phyloP scores from a whole-genome alignment of 2,329 filamentous ascomycete genomes.

The Seiridium unicorne region DNA sequence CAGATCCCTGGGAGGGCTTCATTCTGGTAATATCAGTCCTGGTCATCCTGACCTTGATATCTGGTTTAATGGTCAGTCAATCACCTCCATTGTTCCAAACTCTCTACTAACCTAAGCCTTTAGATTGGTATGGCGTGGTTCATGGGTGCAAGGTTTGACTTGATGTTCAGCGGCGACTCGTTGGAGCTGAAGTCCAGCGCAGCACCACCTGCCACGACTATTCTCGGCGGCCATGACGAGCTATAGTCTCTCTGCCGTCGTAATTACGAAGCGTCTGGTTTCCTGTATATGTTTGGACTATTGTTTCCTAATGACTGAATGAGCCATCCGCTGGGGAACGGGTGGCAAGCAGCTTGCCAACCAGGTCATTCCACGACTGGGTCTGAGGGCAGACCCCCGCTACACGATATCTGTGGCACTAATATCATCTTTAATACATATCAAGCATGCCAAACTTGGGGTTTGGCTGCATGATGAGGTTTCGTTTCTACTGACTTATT shows the following conservation, averaged over 20 bases:
- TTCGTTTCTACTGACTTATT: not conserved
- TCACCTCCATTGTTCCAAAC: not conserved
- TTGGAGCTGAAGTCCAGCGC: not conserved
- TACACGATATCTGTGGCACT: not conserved
- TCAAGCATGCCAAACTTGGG: not conserved
- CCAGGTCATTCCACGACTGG: not conserved
- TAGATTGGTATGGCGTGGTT: constrained; percentile 78
- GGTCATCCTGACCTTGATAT: constrained; percentile 67
- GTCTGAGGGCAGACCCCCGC: not conserved
- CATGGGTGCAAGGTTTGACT: constrained; percentile 80
- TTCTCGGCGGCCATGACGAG: constrained; percentile 37
- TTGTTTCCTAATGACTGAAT: not conserved
- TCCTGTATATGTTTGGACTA: not conserved
- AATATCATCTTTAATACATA: constrained; percentile 1
- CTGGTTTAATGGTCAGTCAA: constrained; percentile 72
- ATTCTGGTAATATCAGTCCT: constrained; percentile 68
- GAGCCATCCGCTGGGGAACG: not conserved
- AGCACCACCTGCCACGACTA: not conserved
- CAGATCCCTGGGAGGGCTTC: constrained; percentile 56
- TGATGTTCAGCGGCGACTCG: constrained; percentile 44
- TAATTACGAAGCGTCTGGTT: constrained; percentile 4
- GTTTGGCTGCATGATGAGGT: not conserved
- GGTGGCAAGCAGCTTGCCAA: not conserved
- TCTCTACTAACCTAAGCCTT: constrained; percentile 12
- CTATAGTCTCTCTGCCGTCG: constrained; percentile 13